Percentiles rank a stretch among this genome's conserved stretches.
These are phyloP conservation scores for Schwanniomyces sp. DNA, from an alignment of 805 yeast genomes.

Conservation along the genomic window DNA sequence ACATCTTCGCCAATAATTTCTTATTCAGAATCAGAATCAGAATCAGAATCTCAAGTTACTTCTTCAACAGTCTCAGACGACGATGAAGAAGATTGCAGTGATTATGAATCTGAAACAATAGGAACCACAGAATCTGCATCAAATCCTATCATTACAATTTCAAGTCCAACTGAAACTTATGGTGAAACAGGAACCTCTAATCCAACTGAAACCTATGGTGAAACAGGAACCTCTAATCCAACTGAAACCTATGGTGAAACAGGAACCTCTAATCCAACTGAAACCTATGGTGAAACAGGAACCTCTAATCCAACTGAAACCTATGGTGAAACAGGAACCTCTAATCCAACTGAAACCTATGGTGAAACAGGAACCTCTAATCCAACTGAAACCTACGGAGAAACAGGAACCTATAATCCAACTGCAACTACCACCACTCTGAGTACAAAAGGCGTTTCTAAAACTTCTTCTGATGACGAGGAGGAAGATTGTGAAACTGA, in stretches of 20 bases:
- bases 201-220: slow-evolving; percentile 1
- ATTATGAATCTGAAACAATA: slow-evolving; percentile 6
- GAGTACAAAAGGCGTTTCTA: background rate
- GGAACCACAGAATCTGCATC: background rate
- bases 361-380: no score
- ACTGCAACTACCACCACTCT: background rate
- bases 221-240: slow-evolving; percentile 2
- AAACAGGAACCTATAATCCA: slow-evolving; percentile 2
- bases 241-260: slow-evolving; percentile 1
- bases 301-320: slow-evolving; percentile 1
- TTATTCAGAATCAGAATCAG: background rate
- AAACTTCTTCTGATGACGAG: slow-evolving; percentile 7
- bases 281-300: slow-evolving; percentile 2
- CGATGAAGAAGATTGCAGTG: slow-evolving; percentile 14
- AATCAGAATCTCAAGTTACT: background rate
- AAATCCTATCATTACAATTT: background rate
- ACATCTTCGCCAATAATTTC: background rate
- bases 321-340: no score
- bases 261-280: slow-evolving; percentile 1
- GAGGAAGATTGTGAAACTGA: slow-evolving; percentile 10
- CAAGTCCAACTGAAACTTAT: background rate
- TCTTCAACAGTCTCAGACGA: slow-evolving; percentile 10
- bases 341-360: background rate
- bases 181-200: slow-evolving; percentile 2
- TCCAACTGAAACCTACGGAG: background rate